Evolutionary conservation across 192 early-diverging fungal species (phyloP), one percentile per base, ranked within the genome.

Genomic region (Chytriomyces sp.): DNA sequence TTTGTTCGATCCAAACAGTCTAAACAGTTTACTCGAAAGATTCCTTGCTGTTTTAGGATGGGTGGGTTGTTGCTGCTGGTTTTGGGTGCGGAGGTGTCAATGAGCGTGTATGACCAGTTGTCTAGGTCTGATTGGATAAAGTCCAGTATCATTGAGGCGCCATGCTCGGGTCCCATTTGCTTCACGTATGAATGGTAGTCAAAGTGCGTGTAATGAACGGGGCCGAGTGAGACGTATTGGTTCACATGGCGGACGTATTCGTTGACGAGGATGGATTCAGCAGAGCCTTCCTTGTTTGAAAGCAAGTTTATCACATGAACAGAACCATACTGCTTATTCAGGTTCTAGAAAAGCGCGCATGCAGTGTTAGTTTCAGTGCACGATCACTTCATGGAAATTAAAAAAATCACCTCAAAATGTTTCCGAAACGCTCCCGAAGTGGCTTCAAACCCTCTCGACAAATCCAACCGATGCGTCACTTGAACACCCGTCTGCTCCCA

Each of bases 401-500:
- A n/a, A 50, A 6, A 23, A 26, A 28, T 45, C 61, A 79, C 81
- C 66, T 85, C 81, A 82, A 90, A 88, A 72, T 90, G 89, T 67
- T 85, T 89, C 24, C 69, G 67, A 0, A 94, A 91, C 13, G 97
- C 96, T 45, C 93, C 94, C 71, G 89, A 83, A 0, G 95, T 94
- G 6, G 96, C 93, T 13, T 92, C 94, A 24, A 89, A 69, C 1
- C 93, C 92, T 18, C 97, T 84, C 11, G 93, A 87, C 6, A 99
- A 87, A 48, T 93, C 92, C 45, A 98, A 89, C 76, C 94, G 95
- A 75, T 98, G 95, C 11, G 81, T 35, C 0, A 83, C 74, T 80
- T 98, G 96, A 10, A 96, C 68, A 0, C 96, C 96, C 9, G 86
- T 82, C 63, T 99, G 98, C 20, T 97, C 96, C 98, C 98, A 99